Conservation (phyloP, 768 basidiomycete genomes). For the Nevesoporus exiguus region DNA sequence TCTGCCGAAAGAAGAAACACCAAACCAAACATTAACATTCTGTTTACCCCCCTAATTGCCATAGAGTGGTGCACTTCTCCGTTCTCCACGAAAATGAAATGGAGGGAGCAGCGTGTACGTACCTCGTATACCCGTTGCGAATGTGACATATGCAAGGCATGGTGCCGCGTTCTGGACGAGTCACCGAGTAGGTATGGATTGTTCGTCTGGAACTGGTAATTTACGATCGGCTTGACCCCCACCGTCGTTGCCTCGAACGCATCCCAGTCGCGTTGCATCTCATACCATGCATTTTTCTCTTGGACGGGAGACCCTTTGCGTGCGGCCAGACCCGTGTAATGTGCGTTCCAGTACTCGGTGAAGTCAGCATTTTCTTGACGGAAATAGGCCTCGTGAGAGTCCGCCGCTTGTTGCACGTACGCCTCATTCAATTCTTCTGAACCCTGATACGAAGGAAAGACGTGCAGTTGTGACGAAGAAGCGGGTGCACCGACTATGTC, state of each 20-base stretch:
- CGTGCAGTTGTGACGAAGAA: slow-evolving; percentile 8
- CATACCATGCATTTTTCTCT: slow-evolving; percentile 50
- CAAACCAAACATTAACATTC: slow-evolving; percentile 16
- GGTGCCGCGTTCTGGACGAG: slow-evolving; percentile 47
- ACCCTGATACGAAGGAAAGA: slow-evolving; percentile 17
- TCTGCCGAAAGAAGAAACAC: slow-evolving; percentile 44
- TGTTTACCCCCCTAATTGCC: background rate
- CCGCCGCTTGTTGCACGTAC: slow-evolving; percentile 25
- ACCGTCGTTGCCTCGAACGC: slow-evolving; percentile 68
- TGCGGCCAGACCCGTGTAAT: slow-evolving; percentile 25
- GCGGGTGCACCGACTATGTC: slow-evolving; percentile 3
- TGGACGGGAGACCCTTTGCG: slow-evolving; percentile 18
- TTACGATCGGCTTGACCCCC: slow-evolving; percentile 53
- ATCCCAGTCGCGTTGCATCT: slow-evolving; percentile 78
- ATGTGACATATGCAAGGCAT: slow-evolving; percentile 34
- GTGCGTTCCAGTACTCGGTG: slow-evolving; percentile 53
- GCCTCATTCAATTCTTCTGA: slow-evolving; percentile 16
- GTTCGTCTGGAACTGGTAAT: slow-evolving; percentile 70
- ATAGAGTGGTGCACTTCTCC: slow-evolving; percentile 7
- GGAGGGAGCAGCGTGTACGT: slow-evolving; percentile 15
- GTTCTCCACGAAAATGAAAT: slow-evolving; percentile 12
- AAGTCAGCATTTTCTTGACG: slow-evolving; percentile 69
- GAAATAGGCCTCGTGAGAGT: slow-evolving; percentile 66
- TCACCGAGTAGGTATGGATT: slow-evolving; percentile 77
- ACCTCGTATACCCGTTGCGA: slow-evolving; percentile 39